A percentile compares a stretch with the other conserved stretches of the same genome.
These are phyloP conservation scores for Myxozyma monticola DNA, from an alignment of 805 yeast genomes.

Conservation along the genomic window DNA sequence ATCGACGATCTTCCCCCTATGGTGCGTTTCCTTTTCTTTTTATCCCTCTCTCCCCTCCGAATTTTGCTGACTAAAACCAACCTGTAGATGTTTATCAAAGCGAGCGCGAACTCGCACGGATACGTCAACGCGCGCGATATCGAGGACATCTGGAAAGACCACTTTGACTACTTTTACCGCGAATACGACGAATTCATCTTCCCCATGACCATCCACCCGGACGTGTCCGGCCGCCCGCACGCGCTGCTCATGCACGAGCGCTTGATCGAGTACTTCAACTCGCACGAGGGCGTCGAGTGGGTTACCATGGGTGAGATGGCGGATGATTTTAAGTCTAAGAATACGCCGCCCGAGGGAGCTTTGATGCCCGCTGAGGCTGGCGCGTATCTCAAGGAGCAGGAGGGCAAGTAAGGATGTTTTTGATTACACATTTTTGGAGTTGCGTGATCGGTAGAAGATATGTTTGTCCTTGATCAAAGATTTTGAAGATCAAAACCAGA, in stretches of 20 bases:
- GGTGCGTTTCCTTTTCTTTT: conserved; percentile 21
- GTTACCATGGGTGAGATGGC: conserved; percentile 43
- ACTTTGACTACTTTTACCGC: conserved; percentile 43
- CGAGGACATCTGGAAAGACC: conserved; percentile 45
- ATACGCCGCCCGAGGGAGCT: conserved; percentile 38
- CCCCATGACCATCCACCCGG: conserved; percentile 45
- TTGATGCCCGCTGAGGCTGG: conserved; percentile 34
- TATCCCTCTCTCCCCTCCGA: too few species aligned
- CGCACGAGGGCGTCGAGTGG: conserved; percentile 45
- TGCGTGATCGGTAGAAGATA: neutral
- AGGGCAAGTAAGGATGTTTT: neutral
- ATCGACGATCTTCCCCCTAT: conserved; percentile 45
- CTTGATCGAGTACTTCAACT: conserved; percentile 41
- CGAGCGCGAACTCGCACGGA: conserved; percentile 39
- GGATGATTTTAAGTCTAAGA: conserved; percentile 39
- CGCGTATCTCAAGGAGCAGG: conserved; percentile 18
- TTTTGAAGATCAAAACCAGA: conserved; percentile 31
- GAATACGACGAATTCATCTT: conserved; percentile 44
- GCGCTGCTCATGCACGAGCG: conserved; percentile 43
- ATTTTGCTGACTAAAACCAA: neutral
- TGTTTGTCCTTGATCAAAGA: neutral
- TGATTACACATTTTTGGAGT: neutral
- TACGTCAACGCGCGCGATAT: conserved; percentile 43
- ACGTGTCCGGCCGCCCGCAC: conserved; percentile 44
- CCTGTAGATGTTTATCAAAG: conserved; percentile 40